Evolutionary conservation across 805 yeast genomes (phyloP), one percentile per base, ranked within the genome.

Genomic region (Barnettozyma vustinii): DNA sequence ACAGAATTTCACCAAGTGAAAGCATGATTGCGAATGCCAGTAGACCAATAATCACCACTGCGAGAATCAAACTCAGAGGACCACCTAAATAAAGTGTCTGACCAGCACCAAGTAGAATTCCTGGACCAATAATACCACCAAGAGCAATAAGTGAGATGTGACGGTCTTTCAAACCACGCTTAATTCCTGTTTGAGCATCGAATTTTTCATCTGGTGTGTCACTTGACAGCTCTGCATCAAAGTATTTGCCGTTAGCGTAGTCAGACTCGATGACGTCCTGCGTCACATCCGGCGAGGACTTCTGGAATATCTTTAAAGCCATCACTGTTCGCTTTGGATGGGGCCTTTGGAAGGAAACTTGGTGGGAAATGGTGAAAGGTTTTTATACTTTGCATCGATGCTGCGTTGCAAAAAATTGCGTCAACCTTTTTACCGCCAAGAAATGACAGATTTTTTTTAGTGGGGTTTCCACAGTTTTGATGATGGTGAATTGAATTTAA

Each of bases 101-200:
- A 9, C 81, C 80, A 43, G 82, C 74, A 46, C 81, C 79, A 8
- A 80, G 71, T 37, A 78, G 65, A 40, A 76, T 75, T 51, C 84
- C 84, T 0, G 84, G 84, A 0, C 85, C 85, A 52, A 80, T 77
- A 40, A 80, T 74, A 36, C 84, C 83, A 23, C 81, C 80, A 10
- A 78, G 57, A 1, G 80, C 80, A 45, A 78, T 69, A 43, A 78
- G 58, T 3, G 80, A 71, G 27, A 77, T 67, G 55, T 77, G 81
- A 48, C 81, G 65, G 52, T 77, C 76, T 52, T 77, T 78, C 23
- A 78, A 63, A 8, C 69, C 75, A 52, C 77, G 65, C 48, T 73
- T 74, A 25, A 75, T 63, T 15, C 72, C 67, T 9, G 72, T 63
- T 9, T 46, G 33, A 2, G 52, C 43, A 16, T 53, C 56, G 30